These are phyloP conservation scores for Pontederia crassipes DNA, from an alignment of 176 grass and related monocot genomes.

Conservation along the genomic window DNA sequence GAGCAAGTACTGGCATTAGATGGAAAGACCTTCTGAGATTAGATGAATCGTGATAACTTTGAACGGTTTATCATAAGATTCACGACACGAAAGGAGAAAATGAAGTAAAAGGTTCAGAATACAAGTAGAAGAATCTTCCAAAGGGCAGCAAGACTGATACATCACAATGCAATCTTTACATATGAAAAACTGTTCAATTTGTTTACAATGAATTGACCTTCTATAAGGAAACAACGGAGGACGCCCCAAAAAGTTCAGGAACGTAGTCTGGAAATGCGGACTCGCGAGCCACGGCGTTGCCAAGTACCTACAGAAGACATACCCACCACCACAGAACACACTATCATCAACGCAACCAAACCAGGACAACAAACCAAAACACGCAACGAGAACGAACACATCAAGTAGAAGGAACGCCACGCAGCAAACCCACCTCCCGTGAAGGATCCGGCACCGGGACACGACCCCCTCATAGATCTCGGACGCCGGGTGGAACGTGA, in stretches of 20 bases:
- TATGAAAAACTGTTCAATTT: background rate
- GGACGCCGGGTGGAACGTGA: slow-evolving; percentile 71
- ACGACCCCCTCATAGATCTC: slow-evolving; percentile 76
- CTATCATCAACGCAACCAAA: background rate
- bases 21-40: too few species aligned
- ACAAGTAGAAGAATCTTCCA: background rate
- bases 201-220: slow-evolving; percentile 31
- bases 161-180: background rate
- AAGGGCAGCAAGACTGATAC: too few species aligned
- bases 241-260: slow-evolving; percentile 60
- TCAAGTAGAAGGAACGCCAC: background rate
- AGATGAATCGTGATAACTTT: too few species aligned
- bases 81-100: background rate
- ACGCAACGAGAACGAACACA: too few species aligned
- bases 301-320: slow-evolving; percentile 43
- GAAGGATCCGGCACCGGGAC: slow-evolving; percentile 62
- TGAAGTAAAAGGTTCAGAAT: background rate
- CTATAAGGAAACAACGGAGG: slow-evolving; percentile 58
- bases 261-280: slow-evolving; percentile 84
- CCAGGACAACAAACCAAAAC: background rate
- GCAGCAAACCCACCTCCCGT: slow-evolving; percentile 39
- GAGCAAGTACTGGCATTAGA: too few species aligned
- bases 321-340: background rate
- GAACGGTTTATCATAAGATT: background rate
- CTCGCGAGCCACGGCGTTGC: slow-evolving; percentile 76